phyloP scores from a whole-genome alignment of 768 basidiomycete species.

The Thelephora aurantiotincta region DNA sequence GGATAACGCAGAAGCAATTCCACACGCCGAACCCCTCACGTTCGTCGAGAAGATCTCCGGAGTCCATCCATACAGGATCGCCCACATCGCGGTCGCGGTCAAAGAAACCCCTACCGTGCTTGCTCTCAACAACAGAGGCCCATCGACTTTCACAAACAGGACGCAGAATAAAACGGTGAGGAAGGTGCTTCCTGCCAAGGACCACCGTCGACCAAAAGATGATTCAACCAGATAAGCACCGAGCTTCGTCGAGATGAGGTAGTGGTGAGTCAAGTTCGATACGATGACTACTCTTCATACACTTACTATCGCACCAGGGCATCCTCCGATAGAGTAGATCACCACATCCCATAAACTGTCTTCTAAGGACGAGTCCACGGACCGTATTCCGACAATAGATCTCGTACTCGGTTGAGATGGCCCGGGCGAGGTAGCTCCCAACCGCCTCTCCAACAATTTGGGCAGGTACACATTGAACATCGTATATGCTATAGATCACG shows the following conservation, averaged over 20 bases:
- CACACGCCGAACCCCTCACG: constrained; percentile 63
- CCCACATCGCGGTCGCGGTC: constrained; percentile 79
- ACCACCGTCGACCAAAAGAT: constrained; percentile 51
- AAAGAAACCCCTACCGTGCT: constrained; percentile 70
- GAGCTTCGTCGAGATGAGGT: constrained; percentile 29
- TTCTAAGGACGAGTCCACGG: constrained; percentile 31
- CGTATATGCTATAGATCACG: constrained; percentile 44
- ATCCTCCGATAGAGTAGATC: constrained; percentile 73
- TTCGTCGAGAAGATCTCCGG: constrained; percentile 79
- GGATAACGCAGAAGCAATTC: constrained; percentile 74
- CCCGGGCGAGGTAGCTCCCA: constrained; percentile 8
- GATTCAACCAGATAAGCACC: constrained; percentile 79
- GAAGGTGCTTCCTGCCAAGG: constrained; percentile 64
- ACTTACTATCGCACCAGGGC: constrained; percentile 71
- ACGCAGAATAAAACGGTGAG: constrained; percentile 63
- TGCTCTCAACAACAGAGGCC: constrained; percentile 42
- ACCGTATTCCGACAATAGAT: constrained; percentile 8
- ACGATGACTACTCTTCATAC: background rate
- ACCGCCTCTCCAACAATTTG: constrained; percentile 61
- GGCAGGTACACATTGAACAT: constrained; percentile 93
- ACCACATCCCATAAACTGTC: constrained; percentile 76
- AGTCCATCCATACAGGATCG: constrained; percentile 82
- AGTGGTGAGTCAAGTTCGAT: background rate
- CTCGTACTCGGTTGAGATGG: background rate
- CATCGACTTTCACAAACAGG: constrained; percentile 46